Evolutionary conservation across 164 flowering plant genomes (phyloP).

Genomic region (Brasenia schreberi): DNA sequence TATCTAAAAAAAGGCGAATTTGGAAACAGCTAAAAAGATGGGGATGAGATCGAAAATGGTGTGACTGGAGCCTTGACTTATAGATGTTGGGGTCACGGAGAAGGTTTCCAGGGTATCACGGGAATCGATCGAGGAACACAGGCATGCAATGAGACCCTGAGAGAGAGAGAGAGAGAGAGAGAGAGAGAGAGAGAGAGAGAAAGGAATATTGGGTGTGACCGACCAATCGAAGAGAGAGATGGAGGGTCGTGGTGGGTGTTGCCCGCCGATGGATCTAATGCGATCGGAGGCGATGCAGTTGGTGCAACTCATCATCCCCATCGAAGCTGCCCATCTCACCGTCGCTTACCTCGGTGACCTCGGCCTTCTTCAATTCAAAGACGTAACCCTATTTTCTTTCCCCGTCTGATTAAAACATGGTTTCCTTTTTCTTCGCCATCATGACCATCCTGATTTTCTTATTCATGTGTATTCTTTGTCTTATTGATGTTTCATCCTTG

Average conservation of each 20-base stretch:
- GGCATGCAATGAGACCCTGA: too few relatives aligned
- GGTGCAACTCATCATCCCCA: conserved; percentile 84
- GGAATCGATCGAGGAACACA: too few relatives aligned
- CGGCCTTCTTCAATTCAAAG: conserved; percentile 91
- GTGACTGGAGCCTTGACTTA: too few relatives aligned
- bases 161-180: too few relatives aligned
- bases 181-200: not conserved
- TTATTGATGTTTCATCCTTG: not conserved
- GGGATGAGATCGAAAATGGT: too few relatives aligned
- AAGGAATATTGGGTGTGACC: not conserved
- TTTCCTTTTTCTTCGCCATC: too few relatives aligned
- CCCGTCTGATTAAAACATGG: not conserved
- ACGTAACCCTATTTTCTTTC: conserved; percentile 27
- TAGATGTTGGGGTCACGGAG: too few relatives aligned
- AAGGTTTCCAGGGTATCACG: too few relatives aligned
- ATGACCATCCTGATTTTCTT: not conserved
- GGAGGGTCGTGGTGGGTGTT: conserved; percentile 29
- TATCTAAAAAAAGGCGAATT: too few relatives aligned
- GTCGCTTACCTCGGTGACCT: conserved; percentile 79
- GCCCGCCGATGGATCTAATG: conserved; percentile 85
- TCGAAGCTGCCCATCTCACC: conserved; percentile 77
- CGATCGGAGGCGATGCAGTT: conserved; percentile 92
- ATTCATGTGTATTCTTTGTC: not conserved
- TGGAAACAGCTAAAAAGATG: too few relatives aligned
- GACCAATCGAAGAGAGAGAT: not conserved